Conservation (phyloP, 345 rosid species). For the Pugionium cornutum region DNA sequence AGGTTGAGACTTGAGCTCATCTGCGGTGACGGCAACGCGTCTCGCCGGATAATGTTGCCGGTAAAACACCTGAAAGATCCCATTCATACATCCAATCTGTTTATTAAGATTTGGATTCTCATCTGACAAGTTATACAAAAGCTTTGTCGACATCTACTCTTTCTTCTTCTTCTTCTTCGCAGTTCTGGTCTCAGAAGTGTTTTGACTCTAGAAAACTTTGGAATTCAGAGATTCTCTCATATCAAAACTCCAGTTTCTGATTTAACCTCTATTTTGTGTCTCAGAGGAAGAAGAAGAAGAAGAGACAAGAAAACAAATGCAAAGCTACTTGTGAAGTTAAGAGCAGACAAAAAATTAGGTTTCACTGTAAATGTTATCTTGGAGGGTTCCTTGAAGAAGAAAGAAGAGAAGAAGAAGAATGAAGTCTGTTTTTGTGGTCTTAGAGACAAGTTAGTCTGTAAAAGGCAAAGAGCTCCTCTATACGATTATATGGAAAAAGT, state of each 20-base stretch:
- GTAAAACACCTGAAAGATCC: slow-evolving; percentile 78
- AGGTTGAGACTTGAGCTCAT: slow-evolving; percentile 46
- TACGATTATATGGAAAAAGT: slow-evolving; percentile 49
- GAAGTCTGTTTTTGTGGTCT: slow-evolving; percentile 42
- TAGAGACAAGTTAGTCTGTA: slow-evolving; percentile 41
- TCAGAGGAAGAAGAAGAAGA: slow-evolving; percentile 17
- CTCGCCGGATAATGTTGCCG: slow-evolving; percentile 60
- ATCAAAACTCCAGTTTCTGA: slow-evolving; percentile 3
- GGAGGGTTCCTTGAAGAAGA: slow-evolving; percentile 42
- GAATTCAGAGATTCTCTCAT: slow-evolving; percentile 27
- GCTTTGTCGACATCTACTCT: slow-evolving; percentile 65
- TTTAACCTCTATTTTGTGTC: slow-evolving; percentile 13
- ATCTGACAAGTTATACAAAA: slow-evolving; percentile 58
- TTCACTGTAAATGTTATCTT: slow-evolving; percentile 34
- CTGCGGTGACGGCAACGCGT: slow-evolving; percentile 46
- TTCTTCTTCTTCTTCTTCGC: slow-evolving; percentile 24
- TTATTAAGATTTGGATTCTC: slow-evolving; percentile 71
- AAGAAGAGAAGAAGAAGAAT: slow-evolving; percentile 30
- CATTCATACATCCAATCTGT: slow-evolving; percentile 90
- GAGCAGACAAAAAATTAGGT: slow-evolving; percentile 43
- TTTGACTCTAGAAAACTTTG: slow-evolving; percentile 16
- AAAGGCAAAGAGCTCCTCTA: slow-evolving; percentile 42
- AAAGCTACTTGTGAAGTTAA: slow-evolving; percentile 34
- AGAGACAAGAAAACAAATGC: slow-evolving; percentile 36
- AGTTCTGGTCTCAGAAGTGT: slow-evolving; percentile 17